Evolutionary conservation across 768 basidiomycete species (phyloP), one percentile per base, ranked within the genome.

Genomic region (Pholiota microspora): DNA sequence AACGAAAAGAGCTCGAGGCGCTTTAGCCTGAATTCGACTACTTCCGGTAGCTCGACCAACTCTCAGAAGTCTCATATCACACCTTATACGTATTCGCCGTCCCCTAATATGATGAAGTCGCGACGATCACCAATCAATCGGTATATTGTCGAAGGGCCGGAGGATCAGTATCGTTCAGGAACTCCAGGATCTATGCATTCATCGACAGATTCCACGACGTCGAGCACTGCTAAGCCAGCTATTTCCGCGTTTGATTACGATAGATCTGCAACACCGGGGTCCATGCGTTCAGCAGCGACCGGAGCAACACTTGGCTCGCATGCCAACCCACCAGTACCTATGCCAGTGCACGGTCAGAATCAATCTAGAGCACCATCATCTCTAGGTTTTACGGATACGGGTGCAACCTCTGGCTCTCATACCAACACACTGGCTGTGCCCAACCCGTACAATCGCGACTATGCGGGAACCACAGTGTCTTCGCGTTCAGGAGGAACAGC

Each of bases 31-130:
- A 59, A 42, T 31, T 63, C 63, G 10, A 24, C 52, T 16, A 55
- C 56, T 28, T 59, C 60, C 9, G 53, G 45, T 18, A 44, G 58
- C 44, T 66, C 65, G 8, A 54, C 56, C 3, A 63, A 64, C 51
- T 65, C 66, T 16, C 62, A 65, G 44, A 38, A 54, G 16, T 65
- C 62, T 25, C 50, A 52, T 21, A 56, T 59, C 36, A 59, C 54
- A 27, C 58, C 54, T 9, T 55, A 59, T 13, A 53, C 42, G 23
- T 58, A 58, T 45, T 36, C 35, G 18, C 25, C 35, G n/a, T 32
- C 52, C 6, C 42, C 45, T 24, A 16, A 51, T 28, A 27, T 47
- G 27, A 21, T 50, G 27, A 51, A 44, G 10, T 18, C 24, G 18
- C 12, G 16, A 12, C 50, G 47, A 16, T 34, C 56, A 6, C 50